phyloP scores from a whole-genome alignment of 805 yeast species.

The Spathaspora sp. region DNA sequence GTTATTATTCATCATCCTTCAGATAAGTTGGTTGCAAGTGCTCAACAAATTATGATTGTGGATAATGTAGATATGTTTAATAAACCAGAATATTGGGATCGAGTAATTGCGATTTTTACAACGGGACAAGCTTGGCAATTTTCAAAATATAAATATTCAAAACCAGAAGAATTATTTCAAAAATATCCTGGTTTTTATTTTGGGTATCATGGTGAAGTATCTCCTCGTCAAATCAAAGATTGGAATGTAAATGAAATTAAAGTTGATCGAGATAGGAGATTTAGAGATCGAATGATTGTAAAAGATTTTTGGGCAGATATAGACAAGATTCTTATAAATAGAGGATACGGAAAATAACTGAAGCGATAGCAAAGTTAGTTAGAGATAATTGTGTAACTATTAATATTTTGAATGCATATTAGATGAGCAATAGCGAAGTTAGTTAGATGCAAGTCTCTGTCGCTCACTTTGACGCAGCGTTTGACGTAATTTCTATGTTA shows the following conservation, averaged over 20 bases:
- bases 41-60: slow-evolving; percentile 71
- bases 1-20: slow-evolving; percentile 54
- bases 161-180: slow-evolving; percentile 78
- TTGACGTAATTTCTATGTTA: too few species aligned
- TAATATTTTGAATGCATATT: too few species aligned
- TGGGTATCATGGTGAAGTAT: slow-evolving; percentile 70
- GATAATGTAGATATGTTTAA: slow-evolving; percentile 79
- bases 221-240: slow-evolving; percentile 69
- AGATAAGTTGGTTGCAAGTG: slow-evolving; percentile 48
- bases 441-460: not conserved
- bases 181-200: slow-evolving; percentile 80
- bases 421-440: too few species aligned
- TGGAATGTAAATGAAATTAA: slow-evolving; percentile 87
- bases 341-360: slow-evolving; percentile 49
- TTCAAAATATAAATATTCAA: slow-evolving; percentile 76
- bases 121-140: slow-evolving; percentile 99
- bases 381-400: too few species aligned
- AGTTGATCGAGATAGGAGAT: slow-evolving; percentile 78
- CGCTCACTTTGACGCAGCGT: too few species aligned
- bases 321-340: slow-evolving; percentile 66
- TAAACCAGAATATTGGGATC: slow-evolving; percentile 96
- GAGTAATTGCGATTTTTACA: slow-evolving; percentile 92
- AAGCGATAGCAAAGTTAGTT: too few species aligned
- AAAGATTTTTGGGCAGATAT: slow-evolving; percentile 81
- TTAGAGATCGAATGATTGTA: slow-evolving; percentile 83